A percentile compares a stretch with the other conserved stretches of the same genome.
These are phyloP conservation scores for Furcasterigmium sp. DNA, from an alignment of 2,329 filamentous ascomycete genomes.

Conservation along the genomic window DNA sequence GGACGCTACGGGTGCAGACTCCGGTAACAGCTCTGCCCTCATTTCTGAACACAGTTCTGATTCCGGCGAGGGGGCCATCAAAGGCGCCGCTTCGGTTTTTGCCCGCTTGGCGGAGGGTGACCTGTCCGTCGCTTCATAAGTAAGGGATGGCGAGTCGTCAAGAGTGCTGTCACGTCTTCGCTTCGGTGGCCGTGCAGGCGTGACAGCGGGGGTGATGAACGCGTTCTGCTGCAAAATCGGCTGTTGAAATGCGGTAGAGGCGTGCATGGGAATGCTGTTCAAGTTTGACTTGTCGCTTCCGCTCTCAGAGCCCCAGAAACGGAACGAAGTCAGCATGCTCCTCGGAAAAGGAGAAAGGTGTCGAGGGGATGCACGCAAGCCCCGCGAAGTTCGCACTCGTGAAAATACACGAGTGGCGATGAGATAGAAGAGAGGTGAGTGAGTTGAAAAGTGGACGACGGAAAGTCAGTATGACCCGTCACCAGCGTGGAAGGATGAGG, in stretches of 20 bases:
- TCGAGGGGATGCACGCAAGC: not conserved
- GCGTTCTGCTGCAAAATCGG: conserved; percentile 21
- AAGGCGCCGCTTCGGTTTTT: conserved; percentile 25
- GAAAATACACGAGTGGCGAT: not conserved
- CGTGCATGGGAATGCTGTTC: conserved; percentile 33
- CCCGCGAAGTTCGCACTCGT: conserved; percentile 15
- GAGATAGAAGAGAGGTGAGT: not conserved
- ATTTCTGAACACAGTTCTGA: too few relatives aligned
- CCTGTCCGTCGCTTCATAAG: conserved; percentile 16
- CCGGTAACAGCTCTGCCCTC: not conserved
- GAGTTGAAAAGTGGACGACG: conserved; percentile 1
- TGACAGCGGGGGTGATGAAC: conserved; percentile 12
- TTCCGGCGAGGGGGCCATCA: conserved; percentile 15
- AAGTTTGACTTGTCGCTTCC: conserved; percentile 46
- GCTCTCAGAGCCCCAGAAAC: conserved; percentile 56
- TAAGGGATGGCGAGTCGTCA: conserved; percentile 16
- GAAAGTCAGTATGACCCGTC: conserved; percentile 1
- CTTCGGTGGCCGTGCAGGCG: conserved; percentile 27
- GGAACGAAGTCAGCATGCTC: conserved; percentile 51
- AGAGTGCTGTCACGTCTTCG: conserved; percentile 29
- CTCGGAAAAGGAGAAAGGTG: conserved; percentile 17
- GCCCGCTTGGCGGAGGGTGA: conserved; percentile 35
- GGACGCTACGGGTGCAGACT: conserved; percentile 6
- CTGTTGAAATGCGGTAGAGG: conserved; percentile 25
- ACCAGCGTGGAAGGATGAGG: not conserved